Percentiles rank a stretch among this genome's conserved stretches.
These are phyloP conservation scores for Mollisiaceae sp. DNA, from an alignment of 2,329 filamentous ascomycete species.

Conservation along the genomic window DNA sequence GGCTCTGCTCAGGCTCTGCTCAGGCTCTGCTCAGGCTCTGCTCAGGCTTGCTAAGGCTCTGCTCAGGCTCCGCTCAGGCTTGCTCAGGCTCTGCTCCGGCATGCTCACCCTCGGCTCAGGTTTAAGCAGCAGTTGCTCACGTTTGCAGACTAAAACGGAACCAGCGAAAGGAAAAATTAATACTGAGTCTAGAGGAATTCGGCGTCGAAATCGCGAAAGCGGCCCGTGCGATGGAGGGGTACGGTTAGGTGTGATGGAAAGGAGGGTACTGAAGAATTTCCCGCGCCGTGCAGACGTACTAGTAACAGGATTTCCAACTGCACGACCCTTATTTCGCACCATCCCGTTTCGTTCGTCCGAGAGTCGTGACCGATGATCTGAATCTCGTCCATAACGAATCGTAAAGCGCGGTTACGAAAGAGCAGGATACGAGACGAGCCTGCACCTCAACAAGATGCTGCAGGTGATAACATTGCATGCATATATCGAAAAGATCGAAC, in stretches of 20 bases:
- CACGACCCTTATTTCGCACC: not conserved
- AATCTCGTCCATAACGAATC: not conserved
- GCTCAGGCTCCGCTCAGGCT: too few relatives aligned
- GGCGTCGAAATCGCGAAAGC: not conserved
- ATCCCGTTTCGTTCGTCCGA: not conserved
- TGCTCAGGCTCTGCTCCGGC: too few relatives aligned
- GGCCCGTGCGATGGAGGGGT: slow-evolving; percentile 5
- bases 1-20: too few relatives aligned
- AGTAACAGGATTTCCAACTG: not conserved
- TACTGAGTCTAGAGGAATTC: too few relatives aligned
- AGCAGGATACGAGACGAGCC: not conserved
- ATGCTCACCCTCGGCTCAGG: too few relatives aligned
- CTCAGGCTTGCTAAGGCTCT: too few relatives aligned
- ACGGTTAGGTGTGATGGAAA: not conserved
- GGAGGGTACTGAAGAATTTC: not conserved
- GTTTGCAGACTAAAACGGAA: too few relatives aligned
- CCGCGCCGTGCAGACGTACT: not conserved
- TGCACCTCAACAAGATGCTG: not conserved
- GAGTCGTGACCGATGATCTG: not conserved
- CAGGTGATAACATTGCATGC: not conserved
- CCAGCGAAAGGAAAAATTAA: too few relatives aligned
- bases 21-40: too few relatives aligned
- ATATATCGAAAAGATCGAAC: not conserved
- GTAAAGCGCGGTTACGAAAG: not conserved
- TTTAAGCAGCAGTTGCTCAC: too few relatives aligned